These are phyloP conservation scores for Aureobasidium lini DNA, from an alignment of 2,329 filamentous ascomycete species.

Conservation along the genomic window DNA sequence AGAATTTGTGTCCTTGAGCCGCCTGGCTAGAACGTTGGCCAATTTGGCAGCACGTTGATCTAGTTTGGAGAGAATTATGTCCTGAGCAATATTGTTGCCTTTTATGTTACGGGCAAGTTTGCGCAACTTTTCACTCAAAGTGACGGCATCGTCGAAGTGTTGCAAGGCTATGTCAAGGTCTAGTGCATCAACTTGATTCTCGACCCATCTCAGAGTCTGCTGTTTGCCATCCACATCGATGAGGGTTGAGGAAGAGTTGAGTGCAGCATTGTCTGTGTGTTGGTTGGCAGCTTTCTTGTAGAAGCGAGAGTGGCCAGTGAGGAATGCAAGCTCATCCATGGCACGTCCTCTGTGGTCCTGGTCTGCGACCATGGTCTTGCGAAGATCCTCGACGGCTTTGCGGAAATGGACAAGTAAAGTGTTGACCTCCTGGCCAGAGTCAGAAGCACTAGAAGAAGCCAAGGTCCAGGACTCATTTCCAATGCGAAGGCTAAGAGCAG, in stretches of 20 bases:
- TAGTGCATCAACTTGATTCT: slow-evolving; percentile 88
- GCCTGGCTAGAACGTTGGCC: slow-evolving; percentile 66
- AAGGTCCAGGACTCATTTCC: slow-evolving; percentile 92
- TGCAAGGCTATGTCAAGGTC: slow-evolving; percentile 95
- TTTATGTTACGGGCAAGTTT: slow-evolving; percentile 71
- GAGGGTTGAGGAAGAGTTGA: slow-evolving; percentile 49
- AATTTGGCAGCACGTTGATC: slow-evolving; percentile 75
- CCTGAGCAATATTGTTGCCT: slow-evolving; percentile 78
- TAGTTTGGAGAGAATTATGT: slow-evolving; percentile 86
- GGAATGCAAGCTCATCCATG: slow-evolving; percentile 25
- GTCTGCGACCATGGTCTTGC: slow-evolving; percentile 76
- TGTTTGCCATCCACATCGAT: slow-evolving; percentile 96
- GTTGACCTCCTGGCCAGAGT: slow-evolving; percentile 65
- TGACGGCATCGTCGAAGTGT: slow-evolving; percentile 76
- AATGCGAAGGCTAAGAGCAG: slow-evolving; percentile 85
- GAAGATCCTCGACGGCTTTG: slow-evolving; percentile 85
- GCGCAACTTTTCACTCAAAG: slow-evolving; percentile 76
- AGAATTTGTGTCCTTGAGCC: slow-evolving; percentile 69
- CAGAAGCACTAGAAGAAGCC: slow-evolving; percentile 62
- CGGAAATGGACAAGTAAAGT: slow-evolving; percentile 80
- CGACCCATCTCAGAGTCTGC: slow-evolving; percentile 92
- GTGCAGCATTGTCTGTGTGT: slow-evolving; percentile 21
- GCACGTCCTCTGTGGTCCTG: slow-evolving; percentile 74
- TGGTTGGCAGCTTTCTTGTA: slow-evolving; percentile 63
- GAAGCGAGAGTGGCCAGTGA: slow-evolving; percentile 36